Evolutionary conservation across 2,329 filamentous ascomycete species (phyloP).

Genomic region (Xylariaceae sp.): DNA sequence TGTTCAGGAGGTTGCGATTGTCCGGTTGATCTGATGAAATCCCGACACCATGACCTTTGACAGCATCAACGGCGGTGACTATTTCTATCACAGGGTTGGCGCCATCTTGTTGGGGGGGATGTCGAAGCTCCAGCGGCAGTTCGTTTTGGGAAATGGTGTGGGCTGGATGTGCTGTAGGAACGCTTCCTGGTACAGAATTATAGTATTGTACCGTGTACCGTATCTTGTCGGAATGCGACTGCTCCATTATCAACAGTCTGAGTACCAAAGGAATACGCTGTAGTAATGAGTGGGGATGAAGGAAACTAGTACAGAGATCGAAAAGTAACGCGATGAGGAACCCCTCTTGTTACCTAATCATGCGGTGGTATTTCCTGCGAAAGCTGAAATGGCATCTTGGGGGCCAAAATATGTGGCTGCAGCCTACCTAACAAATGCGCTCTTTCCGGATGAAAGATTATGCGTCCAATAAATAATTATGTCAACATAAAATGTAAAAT

Average conservation of each 20-base stretch:
- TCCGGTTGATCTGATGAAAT: not conserved
- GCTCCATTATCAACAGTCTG: constrained; percentile 1
- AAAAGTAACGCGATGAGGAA: too few species aligned
- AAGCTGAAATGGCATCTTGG: too few species aligned
- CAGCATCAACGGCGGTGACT: not conserved
- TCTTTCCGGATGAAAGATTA: too few species aligned
- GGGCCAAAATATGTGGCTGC: too few species aligned
- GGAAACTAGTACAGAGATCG: too few species aligned
- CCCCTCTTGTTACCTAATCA: too few species aligned
- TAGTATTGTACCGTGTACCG: constrained; percentile 1
- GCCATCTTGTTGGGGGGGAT: not conserved
- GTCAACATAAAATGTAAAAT: too few species aligned
- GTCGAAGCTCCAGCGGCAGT: not conserved
- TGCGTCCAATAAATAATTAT: too few species aligned
- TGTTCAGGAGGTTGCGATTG: not conserved
- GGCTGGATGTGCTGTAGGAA: not conserved
- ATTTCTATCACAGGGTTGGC: constrained; percentile 3
- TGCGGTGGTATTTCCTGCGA: too few species aligned
- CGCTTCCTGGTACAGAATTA: not conserved
- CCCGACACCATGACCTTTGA: not conserved
- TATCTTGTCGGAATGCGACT: not conserved
- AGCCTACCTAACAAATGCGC: too few species aligned
- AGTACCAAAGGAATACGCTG: too few species aligned
- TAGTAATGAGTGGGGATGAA: too few species aligned
- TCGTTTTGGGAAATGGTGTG: not conserved